Evolutionary conservation across 176 grass and related monocot species (phyloP), one percentile per base, ranked within the genome.

Genomic region (Raddia distichophylla): DNA sequence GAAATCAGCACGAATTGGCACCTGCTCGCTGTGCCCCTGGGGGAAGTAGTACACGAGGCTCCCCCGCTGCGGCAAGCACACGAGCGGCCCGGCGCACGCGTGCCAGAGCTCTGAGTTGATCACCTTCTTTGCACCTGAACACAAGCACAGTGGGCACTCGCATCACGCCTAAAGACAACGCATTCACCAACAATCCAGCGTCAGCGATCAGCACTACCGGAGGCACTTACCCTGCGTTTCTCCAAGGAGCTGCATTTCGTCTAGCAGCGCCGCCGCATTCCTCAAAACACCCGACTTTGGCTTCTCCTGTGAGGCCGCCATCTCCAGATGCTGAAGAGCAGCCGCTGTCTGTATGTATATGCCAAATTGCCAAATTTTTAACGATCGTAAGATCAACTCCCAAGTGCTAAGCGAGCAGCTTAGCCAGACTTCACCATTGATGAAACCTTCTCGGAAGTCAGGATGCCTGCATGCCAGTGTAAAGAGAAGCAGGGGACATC

Each of bases 101-200:
- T 99, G 97, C 97, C 97, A 99, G 69, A 99, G 85, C 79, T 99
- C 93, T 5, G 97, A 96, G 80, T 94, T 93, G 88, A 99, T 91
- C 87, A 92, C 84, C 87, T 93, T 99, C 86, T 93, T 99, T 19
- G 73, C 79, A 45, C 78, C 94, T 97, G 37, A 51, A 32, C 62
- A 7, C 69, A 45, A 63, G 35, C 17, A 75, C 63, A 76, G 6
- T 3, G 40, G 51, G 40, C 7, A 51, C 32, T 77, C 40, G 40
- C 43, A 33, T 87, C 52, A 82, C n/a, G 27, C n/a, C 47, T 18
- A 60, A 60, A 46, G 2, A 57, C 37, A 7, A 46, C 18, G 10
- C 27, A 53, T 5, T 48, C 60, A 50, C 7, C 10, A 51, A 55
- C 58, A 73, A 74, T 75, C 48, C 33, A 1, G 71, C 45, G 67